Percentiles rank a stretch among this genome's conserved stretches.
Evolutionary conservation across 1,139 yeast genomes (phyloP).

Genomic region (Arxiozyma slooffiae): DNA sequence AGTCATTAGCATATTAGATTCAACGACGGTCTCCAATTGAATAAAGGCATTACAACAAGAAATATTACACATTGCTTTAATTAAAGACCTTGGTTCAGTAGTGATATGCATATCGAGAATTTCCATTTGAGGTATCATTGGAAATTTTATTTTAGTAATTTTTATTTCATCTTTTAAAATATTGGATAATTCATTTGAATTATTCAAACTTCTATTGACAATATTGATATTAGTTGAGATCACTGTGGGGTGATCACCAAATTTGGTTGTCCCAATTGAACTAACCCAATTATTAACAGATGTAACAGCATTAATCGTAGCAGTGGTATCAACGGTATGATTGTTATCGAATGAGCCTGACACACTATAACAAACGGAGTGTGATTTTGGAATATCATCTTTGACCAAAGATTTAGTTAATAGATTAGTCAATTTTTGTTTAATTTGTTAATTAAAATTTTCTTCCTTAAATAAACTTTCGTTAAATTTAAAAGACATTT

Average conservation of each 20-base stretch:
- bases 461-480: slow-evolving; percentile 24
- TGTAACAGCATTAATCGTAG: background rate
- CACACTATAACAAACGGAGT: slow-evolving; percentile 5
- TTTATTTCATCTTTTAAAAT: slow-evolving; percentile 26
- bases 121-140: slow-evolving; percentile 27
- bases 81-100: slow-evolving; percentile 23
- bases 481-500: slow-evolving; percentile 29
- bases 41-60: slow-evolving; percentile 26
- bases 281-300: background rate
- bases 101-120: slow-evolving; percentile 28
- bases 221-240: background rate
- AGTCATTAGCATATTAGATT: slow-evolving; percentile 26
- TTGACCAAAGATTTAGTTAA: slow-evolving; percentile 15
- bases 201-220: background rate
- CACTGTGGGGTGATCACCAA: background rate
- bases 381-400: slow-evolving; percentile 6
- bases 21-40: slow-evolving; percentile 29
- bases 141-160: slow-evolving; percentile 27
- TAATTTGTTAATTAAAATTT: slow-evolving; percentile 26
- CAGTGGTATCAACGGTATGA: background rate
- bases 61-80: slow-evolving; percentile 29
- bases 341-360: slow-evolving; percentile 10
- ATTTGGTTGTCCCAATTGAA: background rate
- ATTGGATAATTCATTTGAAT: slow-evolving; percentile 4
- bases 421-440: slow-evolving; percentile 22